These are phyloP conservation scores for Heterobasidion annosum DNA, from an alignment of 1,284 basidiomycete species.

Conservation along the genomic window DNA sequence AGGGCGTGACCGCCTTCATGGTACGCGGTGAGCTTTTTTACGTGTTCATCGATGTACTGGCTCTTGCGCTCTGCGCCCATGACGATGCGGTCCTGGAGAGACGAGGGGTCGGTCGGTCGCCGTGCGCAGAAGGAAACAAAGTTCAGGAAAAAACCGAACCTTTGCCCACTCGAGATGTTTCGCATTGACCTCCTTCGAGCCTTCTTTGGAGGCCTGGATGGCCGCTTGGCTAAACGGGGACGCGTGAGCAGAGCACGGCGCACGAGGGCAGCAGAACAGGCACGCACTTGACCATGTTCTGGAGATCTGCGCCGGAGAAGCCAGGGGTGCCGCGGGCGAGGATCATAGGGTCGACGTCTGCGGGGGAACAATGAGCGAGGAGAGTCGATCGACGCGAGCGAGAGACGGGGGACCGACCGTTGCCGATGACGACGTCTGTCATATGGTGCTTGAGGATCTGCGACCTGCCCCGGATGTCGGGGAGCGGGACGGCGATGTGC, in stretches of 20 bases:
- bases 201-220: constrained; percentile 85
- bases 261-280: constrained; percentile 3
- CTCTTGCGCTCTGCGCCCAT: constrained; percentile 93
- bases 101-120: background rate
- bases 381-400: background rate
- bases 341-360: constrained; percentile 75
- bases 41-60: constrained; percentile 78
- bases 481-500: constrained; percentile 82
- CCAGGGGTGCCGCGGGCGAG: constrained; percentile 88
- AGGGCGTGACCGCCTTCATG: constrained; percentile 96
- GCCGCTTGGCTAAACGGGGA: constrained; percentile 62
- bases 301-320: constrained; percentile 87
- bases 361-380: background rate
- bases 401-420: constrained; percentile 28
- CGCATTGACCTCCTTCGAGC: constrained; percentile 60
- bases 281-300: constrained; percentile 86
- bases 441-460: constrained; percentile 90
- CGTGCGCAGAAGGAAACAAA: background rate
- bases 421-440: constrained; percentile 62
- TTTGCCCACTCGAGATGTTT: constrained; percentile 95
- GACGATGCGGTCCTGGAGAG: constrained; percentile 72
- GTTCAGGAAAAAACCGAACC: constrained; percentile 28
- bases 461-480: constrained; percentile 81
- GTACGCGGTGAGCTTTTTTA: constrained; percentile 85
- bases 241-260: constrained; percentile 3